Conservation (phyloP, 768 basidiomycete genomes). For the Zangia roseola region DNA sequence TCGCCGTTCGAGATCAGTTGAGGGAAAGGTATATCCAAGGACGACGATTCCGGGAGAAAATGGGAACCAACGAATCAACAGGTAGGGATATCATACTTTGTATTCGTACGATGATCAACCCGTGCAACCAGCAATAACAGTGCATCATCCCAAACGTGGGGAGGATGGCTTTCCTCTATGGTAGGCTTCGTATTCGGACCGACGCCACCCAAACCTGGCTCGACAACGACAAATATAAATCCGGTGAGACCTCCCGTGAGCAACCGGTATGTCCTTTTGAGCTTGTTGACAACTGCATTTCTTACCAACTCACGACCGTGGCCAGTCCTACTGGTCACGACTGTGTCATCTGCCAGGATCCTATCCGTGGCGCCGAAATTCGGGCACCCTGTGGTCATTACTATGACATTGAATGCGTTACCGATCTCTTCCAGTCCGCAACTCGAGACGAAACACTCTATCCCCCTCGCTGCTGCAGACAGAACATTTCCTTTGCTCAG, state of each 20-base stretch:
- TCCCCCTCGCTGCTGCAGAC: conserved; percentile 40
- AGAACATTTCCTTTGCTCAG: conserved; percentile 24
- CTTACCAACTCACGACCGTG: background rate
- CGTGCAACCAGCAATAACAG: background rate
- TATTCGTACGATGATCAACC: background rate
- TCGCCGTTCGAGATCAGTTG: background rate
- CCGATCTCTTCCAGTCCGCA: conserved; percentile 34
- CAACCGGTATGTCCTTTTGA: background rate
- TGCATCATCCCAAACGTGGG: conserved; percentile 11
- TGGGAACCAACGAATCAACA: background rate
- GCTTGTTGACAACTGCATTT: background rate
- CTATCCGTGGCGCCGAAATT: conserved; percentile 27
- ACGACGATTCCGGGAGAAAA: background rate
- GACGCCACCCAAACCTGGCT: background rate
- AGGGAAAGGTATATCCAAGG: conserved; percentile 5
- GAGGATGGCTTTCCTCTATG: conserved; percentile 21
- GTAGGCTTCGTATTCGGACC: background rate
- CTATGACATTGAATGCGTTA: conserved; percentile 35
- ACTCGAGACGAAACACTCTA: conserved; percentile 38
- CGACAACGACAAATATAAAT: background rate
- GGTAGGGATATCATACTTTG: conserved; percentile 7
- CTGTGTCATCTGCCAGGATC: conserved; percentile 37
- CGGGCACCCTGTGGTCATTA: conserved; percentile 34
- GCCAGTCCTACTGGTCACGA: background rate
- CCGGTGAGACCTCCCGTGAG: background rate